Conservation (phyloP, 1,284 basidiomycete genomes). For the Cutaneotrichosporon sp. region DNA sequence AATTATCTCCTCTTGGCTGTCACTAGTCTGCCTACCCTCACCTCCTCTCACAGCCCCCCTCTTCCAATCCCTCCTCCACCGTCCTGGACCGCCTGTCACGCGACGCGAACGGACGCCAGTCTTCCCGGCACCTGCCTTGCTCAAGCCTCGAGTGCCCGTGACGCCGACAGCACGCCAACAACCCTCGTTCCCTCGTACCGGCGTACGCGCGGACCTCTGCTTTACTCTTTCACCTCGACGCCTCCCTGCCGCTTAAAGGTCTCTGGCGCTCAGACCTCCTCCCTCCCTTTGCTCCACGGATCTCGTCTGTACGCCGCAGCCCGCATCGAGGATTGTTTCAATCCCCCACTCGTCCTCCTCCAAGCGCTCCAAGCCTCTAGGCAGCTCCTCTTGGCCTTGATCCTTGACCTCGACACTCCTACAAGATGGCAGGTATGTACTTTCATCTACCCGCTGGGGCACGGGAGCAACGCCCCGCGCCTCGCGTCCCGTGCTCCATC, state of each 20-base stretch:
- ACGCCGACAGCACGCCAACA: no score
- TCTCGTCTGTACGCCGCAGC: background rate
- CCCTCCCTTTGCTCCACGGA: background rate
- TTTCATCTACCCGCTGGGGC: background rate
- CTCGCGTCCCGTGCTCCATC: background rate
- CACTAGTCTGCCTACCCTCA: no score
- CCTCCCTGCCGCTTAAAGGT: background rate
- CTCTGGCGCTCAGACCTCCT: background rate
- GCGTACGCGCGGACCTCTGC: background rate
- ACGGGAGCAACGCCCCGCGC: background rate
- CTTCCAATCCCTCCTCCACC: no score
- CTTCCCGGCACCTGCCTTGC: no score
- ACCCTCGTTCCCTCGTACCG: background rate
- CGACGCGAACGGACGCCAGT: no score
- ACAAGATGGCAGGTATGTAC: background rate
- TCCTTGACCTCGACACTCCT: background rate
- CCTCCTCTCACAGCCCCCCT: no score
- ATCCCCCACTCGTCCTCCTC: background rate
- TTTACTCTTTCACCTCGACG: background rate
- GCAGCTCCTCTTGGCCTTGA: no score
- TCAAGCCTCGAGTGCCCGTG: no score
- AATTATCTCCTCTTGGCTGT: no score
- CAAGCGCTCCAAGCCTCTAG: no score
- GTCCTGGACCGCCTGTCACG: no score
- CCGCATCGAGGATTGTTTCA: background rate